Base-by-base conservation (phyloP, 176 grass and related monocot genomes). In the Dactylis glomerata region DNA sequence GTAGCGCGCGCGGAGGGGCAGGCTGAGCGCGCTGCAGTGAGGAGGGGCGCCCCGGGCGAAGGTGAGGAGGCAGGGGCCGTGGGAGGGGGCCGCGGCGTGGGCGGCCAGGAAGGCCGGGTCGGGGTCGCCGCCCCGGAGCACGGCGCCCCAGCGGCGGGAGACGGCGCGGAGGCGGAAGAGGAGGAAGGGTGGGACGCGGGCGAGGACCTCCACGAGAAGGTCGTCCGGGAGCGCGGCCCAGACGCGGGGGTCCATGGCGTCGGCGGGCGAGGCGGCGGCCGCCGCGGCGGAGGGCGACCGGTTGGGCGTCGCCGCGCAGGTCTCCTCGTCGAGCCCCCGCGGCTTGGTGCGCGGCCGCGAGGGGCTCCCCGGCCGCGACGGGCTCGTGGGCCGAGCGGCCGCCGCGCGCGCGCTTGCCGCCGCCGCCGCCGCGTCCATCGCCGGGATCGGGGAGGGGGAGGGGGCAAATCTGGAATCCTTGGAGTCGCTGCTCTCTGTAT, bases 241-340 rank as follows among this genome's bases (percentile, higher is more conserved):
- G 79, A 97, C 83, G 68, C 23, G 10, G 56, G 90, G 78, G 52
- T 94, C 92, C 92, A 97, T 92, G 49, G 86, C 90, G 87, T 97
- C 95, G 34, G 88, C 82, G 27, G 70, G 45, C 54, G 75, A 47
- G 2, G 79, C 28, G 3, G 73, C 73, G 1, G 70, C 72, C 28
- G 68, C 28, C 40, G 89, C 84, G 14, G 87, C 77, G 45, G 85
- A 64, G 75, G 87, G 58, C 5, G 82, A 22, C 13, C 27, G 6
- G 58, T 65, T 65, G 13, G 85, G 89, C 55, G 92, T 88, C 28
- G 91, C 90, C 6, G 24, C 13, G 69, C 69, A 73, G 34, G 92
- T 92, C 84, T 97, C 95, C 86, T 97, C 95, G 81, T 94, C 92
- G 46, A 97, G 84, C 0, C 95, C 95, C 16, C 92, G 92, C 50